Evolutionary conservation across 345 rosid species (phyloP), one percentile per base, ranked within the genome.

Genomic region (Lumnitzera littorea): DNA sequence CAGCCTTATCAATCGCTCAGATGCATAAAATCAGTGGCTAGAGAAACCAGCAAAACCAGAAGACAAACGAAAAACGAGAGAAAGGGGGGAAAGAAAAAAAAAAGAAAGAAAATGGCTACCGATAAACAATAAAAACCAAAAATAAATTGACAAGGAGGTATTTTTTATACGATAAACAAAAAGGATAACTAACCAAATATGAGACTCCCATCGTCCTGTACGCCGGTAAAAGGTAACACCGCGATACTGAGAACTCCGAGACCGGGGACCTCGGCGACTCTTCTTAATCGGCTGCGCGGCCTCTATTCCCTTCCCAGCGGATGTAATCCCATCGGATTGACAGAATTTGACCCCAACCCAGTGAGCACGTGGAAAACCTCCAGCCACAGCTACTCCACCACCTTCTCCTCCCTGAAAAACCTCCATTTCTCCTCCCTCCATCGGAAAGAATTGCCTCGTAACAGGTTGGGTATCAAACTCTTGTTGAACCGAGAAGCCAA

Each of bases 141-240:
- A 27, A 27, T 2, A 27, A 27, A 27, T 20, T 20, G 20, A 20
- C 20, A 20, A 20, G 0, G 20, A 20, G 20, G 20, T 20, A 20
- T 20, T 20, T 20, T 20, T 20, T 20, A 20, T 20, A 20, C 20
- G 20, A 20, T 20, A 20, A 24, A 27, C 12, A 13, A 17, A 17
- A 24, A 13, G 24, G 48, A 46, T 11, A 24, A 71, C 75, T 12
- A 51, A 90, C 99, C 99, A 94, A 60, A 94, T 94, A 76, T 94
- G 99, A 57, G 99, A 94, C 70, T 94, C 99, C 99, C 99, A 94
- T 62, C 99, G 81, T 56, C 99, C 99, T 20, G 99, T 94, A 63
- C 99, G 79, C 74, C 99, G 81, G 73, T 94, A 94, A 66, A 85
- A 94, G 49, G 99, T 94, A 55, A 94, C 99, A 10, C 99, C 99